phyloP scores from a whole-genome alignment of 306 rosid genomes.

The Castanopsis chinensis region DNA sequence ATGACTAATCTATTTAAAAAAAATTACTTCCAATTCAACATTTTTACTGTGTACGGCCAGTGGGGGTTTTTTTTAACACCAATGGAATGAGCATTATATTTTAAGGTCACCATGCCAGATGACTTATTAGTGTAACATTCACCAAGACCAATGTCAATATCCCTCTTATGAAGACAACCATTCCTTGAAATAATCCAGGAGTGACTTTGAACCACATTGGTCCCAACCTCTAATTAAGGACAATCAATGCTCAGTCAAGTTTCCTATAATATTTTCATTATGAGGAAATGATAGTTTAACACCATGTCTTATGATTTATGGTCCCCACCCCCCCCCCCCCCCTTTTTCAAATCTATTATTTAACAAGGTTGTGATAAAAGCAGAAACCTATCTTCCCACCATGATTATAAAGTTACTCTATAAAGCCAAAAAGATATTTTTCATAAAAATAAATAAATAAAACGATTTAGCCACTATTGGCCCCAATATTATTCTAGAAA shows the following conservation, averaged over 20 bases:
- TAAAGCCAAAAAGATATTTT: not conserved
- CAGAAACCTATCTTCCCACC: not conserved
- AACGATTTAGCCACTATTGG: not conserved
- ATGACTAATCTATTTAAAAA: too few relatives aligned
- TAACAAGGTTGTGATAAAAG: not conserved
- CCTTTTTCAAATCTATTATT: not conserved
- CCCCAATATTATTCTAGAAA: not conserved
- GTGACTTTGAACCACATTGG: not conserved
- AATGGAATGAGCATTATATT: not conserved
- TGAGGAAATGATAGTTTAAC: too few relatives aligned
- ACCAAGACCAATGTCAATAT: not conserved
- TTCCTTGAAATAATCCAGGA: not conserved
- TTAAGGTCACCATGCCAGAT: not conserved
- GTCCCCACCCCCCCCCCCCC: too few relatives aligned
- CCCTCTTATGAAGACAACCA: not conserved
- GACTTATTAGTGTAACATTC: not conserved
- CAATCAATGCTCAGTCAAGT: too few relatives aligned
- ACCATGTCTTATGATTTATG: too few relatives aligned
- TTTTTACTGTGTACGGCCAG: not conserved
- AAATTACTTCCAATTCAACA: too few relatives aligned
- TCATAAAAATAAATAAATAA: not conserved
- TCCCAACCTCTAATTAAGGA: too few relatives aligned
- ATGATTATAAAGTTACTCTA: not conserved
- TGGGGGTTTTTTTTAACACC: not conserved
- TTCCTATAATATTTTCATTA: too few relatives aligned